Percentiles rank a stretch among this genome's conserved stretches.
Conservation (phyloP, 352 stramenopile genomes). For the Globisporangium takayamanum region DNA sequence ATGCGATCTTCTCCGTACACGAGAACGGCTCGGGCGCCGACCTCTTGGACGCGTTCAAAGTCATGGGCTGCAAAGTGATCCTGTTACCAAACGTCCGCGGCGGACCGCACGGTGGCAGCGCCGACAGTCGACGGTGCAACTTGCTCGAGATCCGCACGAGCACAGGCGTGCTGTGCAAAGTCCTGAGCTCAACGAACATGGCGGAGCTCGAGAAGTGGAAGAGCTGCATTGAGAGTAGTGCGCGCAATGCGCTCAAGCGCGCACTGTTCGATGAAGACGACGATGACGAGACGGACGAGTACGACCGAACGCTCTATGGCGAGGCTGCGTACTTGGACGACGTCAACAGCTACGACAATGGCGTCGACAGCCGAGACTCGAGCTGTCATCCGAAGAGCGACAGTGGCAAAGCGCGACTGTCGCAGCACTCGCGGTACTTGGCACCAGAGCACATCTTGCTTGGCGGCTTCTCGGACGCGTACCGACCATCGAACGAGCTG, state of each 20-base stretch:
- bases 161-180: constrained; percentile 43
- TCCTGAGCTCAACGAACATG: constrained; percentile 53
- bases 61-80: constrained; percentile 61
- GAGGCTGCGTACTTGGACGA: constrained; percentile 17
- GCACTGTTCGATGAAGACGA: constrained; percentile 9
- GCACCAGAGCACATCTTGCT: constrained; percentile 46
- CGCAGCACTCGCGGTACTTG: constrained; percentile 19
- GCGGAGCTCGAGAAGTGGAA: constrained; percentile 72
- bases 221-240: constrained; percentile 50
- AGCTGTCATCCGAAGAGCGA: constrained; percentile 8
- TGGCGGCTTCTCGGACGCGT: constrained; percentile 70
- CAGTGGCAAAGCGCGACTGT: constrained; percentile 2
- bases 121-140: constrained; percentile 17
- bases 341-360: constrained; percentile 10
- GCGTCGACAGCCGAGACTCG: constrained; percentile 9
- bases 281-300: constrained; percentile 27
- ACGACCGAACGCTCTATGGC: constrained; percentile 21
- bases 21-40: constrained; percentile 61
- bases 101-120: constrained; percentile 29
- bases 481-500: constrained; percentile 36
- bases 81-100: constrained; percentile 41
- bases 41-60: constrained; percentile 58
- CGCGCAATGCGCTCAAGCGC: constrained; percentile 31
- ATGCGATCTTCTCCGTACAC: constrained; percentile 64
- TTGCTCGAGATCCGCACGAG: constrained; percentile 58